These are phyloP conservation scores for Tilletiaria anomala DNA, from an alignment of 1,284 basidiomycete genomes.

Conservation along the genomic window DNA sequence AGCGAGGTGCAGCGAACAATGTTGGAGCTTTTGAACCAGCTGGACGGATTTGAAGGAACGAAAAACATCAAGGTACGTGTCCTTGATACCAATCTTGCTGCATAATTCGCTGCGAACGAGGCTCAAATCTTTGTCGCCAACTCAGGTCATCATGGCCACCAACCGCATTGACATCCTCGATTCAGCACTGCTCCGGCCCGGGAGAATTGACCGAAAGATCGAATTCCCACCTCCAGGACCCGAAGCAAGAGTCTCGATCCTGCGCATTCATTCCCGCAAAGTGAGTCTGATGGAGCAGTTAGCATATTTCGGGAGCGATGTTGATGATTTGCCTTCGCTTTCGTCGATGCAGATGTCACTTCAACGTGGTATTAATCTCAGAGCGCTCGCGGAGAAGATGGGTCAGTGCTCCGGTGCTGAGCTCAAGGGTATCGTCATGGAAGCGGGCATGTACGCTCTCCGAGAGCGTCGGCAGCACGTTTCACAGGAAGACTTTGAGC, in stretches of 20 bases:
- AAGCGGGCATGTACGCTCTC: conserved; percentile 95
- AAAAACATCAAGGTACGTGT: conserved; percentile 99
- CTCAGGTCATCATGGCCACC: conserved; percentile 96
- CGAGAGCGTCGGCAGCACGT: conserved; percentile 85
- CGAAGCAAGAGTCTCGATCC: conserved; percentile 87
- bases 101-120: too few relatives aligned
- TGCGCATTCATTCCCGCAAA: conserved; percentile 93
- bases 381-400: conserved; percentile 94
- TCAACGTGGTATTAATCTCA: conserved; percentile 90
- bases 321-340: too few relatives aligned
- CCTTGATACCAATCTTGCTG: too few relatives aligned
- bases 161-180: conserved; percentile 98
- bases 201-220: conserved; percentile 95
- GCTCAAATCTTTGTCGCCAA: too few relatives aligned
- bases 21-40: conserved; percentile 89
- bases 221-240: conserved; percentile 98
- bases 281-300: too few relatives aligned
- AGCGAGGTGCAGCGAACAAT: conserved; percentile 96
- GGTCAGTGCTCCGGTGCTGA: conserved; percentile 96
- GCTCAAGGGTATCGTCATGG: conserved; percentile 93
- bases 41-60: conserved; percentile 92
- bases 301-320: too few relatives aligned
- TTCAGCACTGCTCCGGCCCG: conserved; percentile 80
- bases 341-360: too few relatives aligned
- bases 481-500: conserved; percentile 95